A percentile compares a stretch with the other conserved stretches of the same genome.
Evolutionary conservation across 805 yeast species (phyloP).

Genomic region (Ogataea corticis): DNA sequence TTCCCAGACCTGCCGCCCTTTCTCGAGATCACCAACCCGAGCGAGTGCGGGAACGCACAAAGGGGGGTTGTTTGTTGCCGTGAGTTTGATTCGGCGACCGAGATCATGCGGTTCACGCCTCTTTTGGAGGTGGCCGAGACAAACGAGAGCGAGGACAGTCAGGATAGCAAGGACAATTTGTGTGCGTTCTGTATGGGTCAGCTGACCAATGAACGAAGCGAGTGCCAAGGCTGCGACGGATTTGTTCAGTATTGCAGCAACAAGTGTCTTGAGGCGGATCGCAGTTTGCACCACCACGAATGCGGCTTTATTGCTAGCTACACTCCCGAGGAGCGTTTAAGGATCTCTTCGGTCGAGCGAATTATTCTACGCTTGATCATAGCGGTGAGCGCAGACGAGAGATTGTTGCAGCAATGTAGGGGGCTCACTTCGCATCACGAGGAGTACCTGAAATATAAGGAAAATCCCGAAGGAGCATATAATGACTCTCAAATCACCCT

Average conservation of each 20-base stretch:
- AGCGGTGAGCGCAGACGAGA: slow-evolving; percentile 5
- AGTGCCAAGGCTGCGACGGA: slow-evolving; percentile 11
- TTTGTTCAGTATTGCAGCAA: slow-evolving; percentile 19
- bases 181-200: slow-evolving; percentile 19
- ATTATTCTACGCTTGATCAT: slow-evolving; percentile 13
- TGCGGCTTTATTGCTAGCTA: slow-evolving; percentile 12
- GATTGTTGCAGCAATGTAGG: slow-evolving; percentile 13
- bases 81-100: slow-evolving; percentile 4
- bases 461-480: background rate
- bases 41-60: slow-evolving; percentile 12
- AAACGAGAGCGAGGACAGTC: slow-evolving; percentile 9
- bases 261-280: slow-evolving; percentile 16
- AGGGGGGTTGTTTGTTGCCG: slow-evolving; percentile 9
- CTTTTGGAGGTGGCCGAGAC: slow-evolving; percentile 18
- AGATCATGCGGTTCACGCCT: slow-evolving; percentile 10
- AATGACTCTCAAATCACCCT: slow-evolving; percentile 13
- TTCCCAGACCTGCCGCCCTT: slow-evolving; percentile 8
- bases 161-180: slow-evolving; percentile 9
- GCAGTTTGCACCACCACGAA: slow-evolving; percentile 15
- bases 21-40: slow-evolving; percentile 12
- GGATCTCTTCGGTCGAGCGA: slow-evolving; percentile 16
- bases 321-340: slow-evolving; percentile 1
- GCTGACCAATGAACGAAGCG: slow-evolving; percentile 4
- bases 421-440: slow-evolving; percentile 27
- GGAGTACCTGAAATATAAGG: slow-evolving; percentile 9